Conservation (phyloP, 768 basidiomycete species). For the Hydnum rufescens region DNA sequence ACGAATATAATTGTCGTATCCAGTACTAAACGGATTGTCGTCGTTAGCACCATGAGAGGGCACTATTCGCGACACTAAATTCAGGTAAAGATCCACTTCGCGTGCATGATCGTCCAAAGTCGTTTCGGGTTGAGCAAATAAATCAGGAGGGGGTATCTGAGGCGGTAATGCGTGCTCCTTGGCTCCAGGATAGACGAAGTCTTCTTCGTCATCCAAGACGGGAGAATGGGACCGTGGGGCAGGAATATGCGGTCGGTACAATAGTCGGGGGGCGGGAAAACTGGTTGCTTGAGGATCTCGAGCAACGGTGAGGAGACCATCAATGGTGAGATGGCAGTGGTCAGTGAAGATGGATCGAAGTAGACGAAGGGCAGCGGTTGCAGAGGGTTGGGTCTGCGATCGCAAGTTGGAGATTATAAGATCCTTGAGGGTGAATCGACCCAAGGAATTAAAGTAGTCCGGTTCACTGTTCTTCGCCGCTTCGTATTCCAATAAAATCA, state of each 20-base stretch:
- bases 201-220: constrained; percentile 23
- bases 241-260: constrained; percentile 9
- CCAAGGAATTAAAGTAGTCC: constrained; percentile 72
- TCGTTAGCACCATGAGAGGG: constrained; percentile 17
- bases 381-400: constrained; percentile 42
- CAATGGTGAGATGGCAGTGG: constrained; percentile 41
- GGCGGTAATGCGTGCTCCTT: constrained; percentile 3
- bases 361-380: constrained; percentile 62
- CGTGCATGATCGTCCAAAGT: constrained; percentile 67
- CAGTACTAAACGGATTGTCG: constrained; percentile 45
- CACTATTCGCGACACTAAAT: constrained; percentile 59
- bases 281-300: constrained; percentile 53
- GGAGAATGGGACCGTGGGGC: constrained; percentile 13
- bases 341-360: constrained; percentile 52
- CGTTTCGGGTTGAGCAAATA: constrained; percentile 34
- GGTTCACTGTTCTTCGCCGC: constrained; percentile 48
- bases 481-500: constrained; percentile 76
- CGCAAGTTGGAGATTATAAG: constrained; percentile 61
- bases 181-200: constrained; percentile 26
- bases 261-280: constrained; percentile 32
- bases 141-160: constrained; percentile 7
- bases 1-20: constrained; percentile 63
- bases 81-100: constrained; percentile 63
- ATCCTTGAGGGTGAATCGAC: constrained; percentile 82
- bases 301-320: constrained; percentile 50